A percentile compares a stretch with the other conserved stretches of the same genome.
These are phyloP conservation scores for Chalciporus pseudorubinellus DNA, from an alignment of 768 basidiomycete genomes.

Conservation along the genomic window DNA sequence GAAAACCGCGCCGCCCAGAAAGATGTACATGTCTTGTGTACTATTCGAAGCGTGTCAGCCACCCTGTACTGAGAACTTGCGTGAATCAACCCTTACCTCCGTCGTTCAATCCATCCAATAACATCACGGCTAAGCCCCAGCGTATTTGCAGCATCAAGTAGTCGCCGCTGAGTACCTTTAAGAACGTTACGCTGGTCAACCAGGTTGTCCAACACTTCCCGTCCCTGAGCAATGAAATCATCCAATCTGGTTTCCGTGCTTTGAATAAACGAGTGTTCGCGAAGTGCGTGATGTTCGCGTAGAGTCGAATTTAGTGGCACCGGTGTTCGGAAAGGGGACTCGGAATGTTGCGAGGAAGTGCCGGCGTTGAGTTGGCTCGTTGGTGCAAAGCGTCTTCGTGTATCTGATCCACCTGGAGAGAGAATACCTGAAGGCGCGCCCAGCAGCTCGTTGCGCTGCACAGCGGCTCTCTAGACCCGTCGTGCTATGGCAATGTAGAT, in stretches of 20 bases:
- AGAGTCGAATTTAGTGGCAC: constrained; percentile 51
- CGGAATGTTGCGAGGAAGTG: constrained; percentile 62
- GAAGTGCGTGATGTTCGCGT: constrained; percentile 76
- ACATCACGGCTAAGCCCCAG: constrained; percentile 91
- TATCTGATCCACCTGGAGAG: constrained; percentile 39
- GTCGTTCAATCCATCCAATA: constrained; percentile 94
- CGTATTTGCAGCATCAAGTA: constrained; percentile 91
- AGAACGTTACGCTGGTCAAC: constrained; percentile 90
- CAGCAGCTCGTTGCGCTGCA: constrained; percentile 66
- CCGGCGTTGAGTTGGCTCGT: constrained; percentile 33
- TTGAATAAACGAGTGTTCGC: constrained; percentile 87
- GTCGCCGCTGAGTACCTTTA: constrained; percentile 87
- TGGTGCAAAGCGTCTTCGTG: constrained; percentile 62
- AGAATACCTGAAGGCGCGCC: constrained; percentile 38
- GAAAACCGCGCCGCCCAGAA: constrained; percentile 77
- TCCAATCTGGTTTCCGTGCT: constrained; percentile 81
- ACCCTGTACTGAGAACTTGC: neutral
- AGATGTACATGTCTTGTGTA: constrained; percentile 95
- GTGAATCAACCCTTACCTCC: constrained; percentile 57
- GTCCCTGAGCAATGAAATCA: constrained; percentile 88
- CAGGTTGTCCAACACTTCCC: constrained; percentile 87
- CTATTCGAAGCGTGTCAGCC: constrained; percentile 39
- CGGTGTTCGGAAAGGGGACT: constrained; percentile 79
- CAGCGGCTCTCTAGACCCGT: constrained; percentile 49
- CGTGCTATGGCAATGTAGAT: neutral